These are phyloP conservation scores for Apophysomyces elegans DNA, from an alignment of 371 early-diverging fungal genomes.

Conservation along the genomic window DNA sequence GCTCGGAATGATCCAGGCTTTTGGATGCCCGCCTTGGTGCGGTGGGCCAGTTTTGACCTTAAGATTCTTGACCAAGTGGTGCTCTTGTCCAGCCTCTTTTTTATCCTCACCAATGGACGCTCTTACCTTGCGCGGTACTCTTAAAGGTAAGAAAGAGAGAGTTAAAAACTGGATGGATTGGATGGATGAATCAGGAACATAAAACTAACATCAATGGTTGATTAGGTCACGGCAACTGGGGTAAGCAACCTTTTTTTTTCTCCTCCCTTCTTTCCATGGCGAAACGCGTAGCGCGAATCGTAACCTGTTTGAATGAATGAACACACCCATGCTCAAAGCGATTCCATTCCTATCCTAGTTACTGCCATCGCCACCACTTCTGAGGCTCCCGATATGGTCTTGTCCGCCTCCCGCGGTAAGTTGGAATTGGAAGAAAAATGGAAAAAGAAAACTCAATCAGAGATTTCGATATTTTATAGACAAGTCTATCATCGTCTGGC, in stretches of 20 bases:
- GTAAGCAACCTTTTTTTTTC: conserved; percentile 22
- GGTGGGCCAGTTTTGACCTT: background rate
- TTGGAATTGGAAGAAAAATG: conserved; percentile 14
- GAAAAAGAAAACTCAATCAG: conserved; percentile 3
- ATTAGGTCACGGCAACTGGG: conserved; percentile 52
- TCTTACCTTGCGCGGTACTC: conserved; percentile 62
- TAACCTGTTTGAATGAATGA: background rate
- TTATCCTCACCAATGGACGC: conserved; percentile 55
- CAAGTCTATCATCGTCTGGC: conserved; percentile 95
- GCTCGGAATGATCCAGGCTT: background rate
- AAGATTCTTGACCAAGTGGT: background rate
- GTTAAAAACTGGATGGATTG: background rate
- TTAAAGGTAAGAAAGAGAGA: conserved; percentile 36
- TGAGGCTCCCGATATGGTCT: conserved; percentile 91
- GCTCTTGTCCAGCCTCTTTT: conserved; percentile 36
- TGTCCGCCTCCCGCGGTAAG: conserved; percentile 93
- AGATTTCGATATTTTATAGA: conserved; percentile 46
- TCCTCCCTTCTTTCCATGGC: too few relatives aligned
- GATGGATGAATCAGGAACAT: conserved; percentile 26
- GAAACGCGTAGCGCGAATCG: background rate
- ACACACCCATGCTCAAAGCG: background rate
- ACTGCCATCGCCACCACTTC: conserved; percentile 95
- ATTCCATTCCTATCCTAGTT: conserved; percentile 45
- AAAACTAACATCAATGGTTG: conserved; percentile 3
- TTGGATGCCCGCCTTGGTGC: conserved; percentile 6